A percentile compares a stretch with the other conserved stretches of the same genome.
These are phyloP conservation scores for Papiliotrema terrestris DNA, from an alignment of 1,284 basidiomycete species.

Conservation along the genomic window DNA sequence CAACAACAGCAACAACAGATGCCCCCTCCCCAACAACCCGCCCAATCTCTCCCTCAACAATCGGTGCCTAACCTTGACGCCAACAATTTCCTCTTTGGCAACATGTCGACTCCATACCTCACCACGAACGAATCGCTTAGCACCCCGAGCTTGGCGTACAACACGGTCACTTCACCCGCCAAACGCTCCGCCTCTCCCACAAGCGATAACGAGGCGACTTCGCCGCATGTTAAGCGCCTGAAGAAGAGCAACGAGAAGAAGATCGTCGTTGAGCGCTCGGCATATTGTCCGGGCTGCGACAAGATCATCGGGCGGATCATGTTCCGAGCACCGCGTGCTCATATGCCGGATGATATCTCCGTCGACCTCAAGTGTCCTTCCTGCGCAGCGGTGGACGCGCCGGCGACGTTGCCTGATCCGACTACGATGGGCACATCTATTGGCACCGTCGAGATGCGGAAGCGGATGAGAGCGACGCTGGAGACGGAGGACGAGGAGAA, in stretches of 20 bases:
- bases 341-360: slow-evolving; percentile 31
- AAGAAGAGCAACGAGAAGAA: slow-evolving; percentile 40
- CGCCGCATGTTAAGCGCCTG: slow-evolving; percentile 23
- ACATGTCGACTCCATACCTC: background rate
- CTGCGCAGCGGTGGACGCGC: slow-evolving; percentile 28
- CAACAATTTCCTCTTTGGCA: background rate
- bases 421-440: slow-evolving; percentile 8
- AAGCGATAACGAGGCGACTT: slow-evolving; percentile 14
- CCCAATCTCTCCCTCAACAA: background rate
- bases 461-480: slow-evolving; percentile 35
- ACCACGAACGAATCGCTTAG: background rate
- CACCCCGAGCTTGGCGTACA: background rate
- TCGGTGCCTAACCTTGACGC: background rate
- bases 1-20: background rate
- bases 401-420: slow-evolving; percentile 19
- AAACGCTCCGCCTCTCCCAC: slow-evolving; percentile 19
- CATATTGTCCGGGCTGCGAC: slow-evolving; percentile 25
- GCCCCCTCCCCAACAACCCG: background rate
- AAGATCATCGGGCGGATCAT: slow-evolving; percentile 34
- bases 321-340: slow-evolving; percentile 35
- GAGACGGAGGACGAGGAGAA: slow-evolving; percentile 41
- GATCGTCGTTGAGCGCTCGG: slow-evolving; percentile 31
- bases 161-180: slow-evolving; percentile 7
- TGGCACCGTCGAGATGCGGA: slow-evolving; percentile 40
- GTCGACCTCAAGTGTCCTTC: slow-evolving; percentile 28